These are phyloP conservation scores for Colletotrichum horii DNA, from an alignment of 2,329 filamentous ascomycete genomes.

Conservation along the genomic window DNA sequence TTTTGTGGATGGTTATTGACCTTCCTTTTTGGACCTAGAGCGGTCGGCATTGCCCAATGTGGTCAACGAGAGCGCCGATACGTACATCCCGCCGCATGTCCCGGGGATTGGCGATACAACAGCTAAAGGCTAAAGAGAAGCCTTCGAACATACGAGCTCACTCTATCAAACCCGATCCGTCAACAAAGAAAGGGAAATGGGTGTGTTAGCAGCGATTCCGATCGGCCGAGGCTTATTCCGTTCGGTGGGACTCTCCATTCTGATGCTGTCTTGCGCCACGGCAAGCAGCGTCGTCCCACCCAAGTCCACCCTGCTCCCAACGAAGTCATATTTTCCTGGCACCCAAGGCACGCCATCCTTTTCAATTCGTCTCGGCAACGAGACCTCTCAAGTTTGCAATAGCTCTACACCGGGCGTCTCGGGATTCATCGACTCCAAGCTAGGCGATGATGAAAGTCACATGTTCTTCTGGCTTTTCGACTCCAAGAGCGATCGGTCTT, in stretches of 20 bases:
- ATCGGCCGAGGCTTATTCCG: background rate
- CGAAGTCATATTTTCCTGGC: background rate
- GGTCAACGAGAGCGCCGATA: background rate
- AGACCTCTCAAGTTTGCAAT: background rate
- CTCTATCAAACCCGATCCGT: background rate
- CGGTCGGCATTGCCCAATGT: background rate
- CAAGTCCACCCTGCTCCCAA: background rate
- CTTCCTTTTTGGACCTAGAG: background rate
- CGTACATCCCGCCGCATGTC: background rate
- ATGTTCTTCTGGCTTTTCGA: constrained; percentile 5
- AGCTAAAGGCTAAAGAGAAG: background rate
- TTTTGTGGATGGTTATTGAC: background rate
- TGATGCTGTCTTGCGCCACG: background rate
- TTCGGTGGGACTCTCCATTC: background rate
- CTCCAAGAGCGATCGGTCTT: background rate
- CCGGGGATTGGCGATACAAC: background rate
- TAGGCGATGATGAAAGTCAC: background rate
- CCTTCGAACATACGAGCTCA: background rate
- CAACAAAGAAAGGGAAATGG: background rate
- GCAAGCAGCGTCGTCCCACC: background rate
- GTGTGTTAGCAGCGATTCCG: background rate
- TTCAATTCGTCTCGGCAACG: background rate
- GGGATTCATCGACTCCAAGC: background rate
- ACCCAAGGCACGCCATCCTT: background rate
- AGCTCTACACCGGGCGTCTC: background rate